Percentiles rank a stretch among this genome's conserved stretches.
These are phyloP conservation scores for Auricularia sp. DNA, from an alignment of 768 basidiomycete species.

Conservation along the genomic window DNA sequence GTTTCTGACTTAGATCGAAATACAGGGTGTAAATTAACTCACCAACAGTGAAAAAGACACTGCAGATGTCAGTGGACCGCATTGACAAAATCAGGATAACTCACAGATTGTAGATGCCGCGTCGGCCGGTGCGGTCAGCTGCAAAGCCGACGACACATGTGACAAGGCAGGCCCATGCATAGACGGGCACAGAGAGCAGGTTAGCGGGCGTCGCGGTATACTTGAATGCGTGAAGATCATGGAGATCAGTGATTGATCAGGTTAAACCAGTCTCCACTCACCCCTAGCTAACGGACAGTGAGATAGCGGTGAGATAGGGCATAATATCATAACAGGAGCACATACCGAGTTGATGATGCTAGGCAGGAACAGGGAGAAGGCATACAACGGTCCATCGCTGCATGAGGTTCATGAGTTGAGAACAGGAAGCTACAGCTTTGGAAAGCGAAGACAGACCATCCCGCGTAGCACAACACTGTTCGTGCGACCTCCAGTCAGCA, in stretches of 20 bases:
- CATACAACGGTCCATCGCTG: slow-evolving; percentile 58
- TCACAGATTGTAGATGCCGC: slow-evolving; percentile 58
- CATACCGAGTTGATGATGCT: slow-evolving; percentile 48
- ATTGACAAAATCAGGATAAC: slow-evolving; percentile 11
- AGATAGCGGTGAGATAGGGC: neutral
- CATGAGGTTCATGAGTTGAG: slow-evolving; percentile 1
- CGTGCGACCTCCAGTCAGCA: neutral
- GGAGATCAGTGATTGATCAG: slow-evolving; percentile 71
- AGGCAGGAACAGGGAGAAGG: slow-evolving; percentile 69
- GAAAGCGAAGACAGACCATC: slow-evolving; percentile 11
- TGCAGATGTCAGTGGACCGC: neutral
- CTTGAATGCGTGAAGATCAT: slow-evolving; percentile 56
- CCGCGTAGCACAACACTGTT: slow-evolving; percentile 46
- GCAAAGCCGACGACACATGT: slow-evolving; percentile 55
- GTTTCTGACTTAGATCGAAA: neutral
- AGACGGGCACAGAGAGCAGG: slow-evolving; percentile 68
- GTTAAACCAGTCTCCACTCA: slow-evolving; percentile 33
- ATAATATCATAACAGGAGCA: neutral
- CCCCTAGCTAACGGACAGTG: neutral
- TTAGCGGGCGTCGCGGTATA: slow-evolving; percentile 65
- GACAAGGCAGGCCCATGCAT: slow-evolving; percentile 53
- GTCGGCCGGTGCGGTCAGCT: slow-evolving; percentile 49
- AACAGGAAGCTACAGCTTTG: neutral
- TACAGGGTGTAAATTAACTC: neutral
- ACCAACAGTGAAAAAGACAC: slow-evolving; percentile 19